phyloP scores from a whole-genome alignment of 805 yeast species.

The Suhomyces canberraensis region DNA sequence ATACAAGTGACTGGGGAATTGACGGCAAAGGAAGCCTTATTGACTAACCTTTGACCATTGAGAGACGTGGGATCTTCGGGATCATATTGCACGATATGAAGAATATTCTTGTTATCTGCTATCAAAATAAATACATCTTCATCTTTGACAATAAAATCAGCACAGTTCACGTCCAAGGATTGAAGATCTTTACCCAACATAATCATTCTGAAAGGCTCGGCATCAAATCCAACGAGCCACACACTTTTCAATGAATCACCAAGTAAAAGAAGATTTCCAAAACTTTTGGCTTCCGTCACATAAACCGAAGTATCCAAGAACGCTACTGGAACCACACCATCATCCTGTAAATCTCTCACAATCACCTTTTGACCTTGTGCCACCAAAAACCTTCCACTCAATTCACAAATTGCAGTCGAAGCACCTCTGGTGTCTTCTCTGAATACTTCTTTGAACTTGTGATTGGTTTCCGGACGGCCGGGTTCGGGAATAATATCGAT shows the following conservation, averaged over 20 bases:
- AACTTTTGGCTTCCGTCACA: constrained; percentile 73
- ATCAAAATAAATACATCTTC: constrained; percentile 64
- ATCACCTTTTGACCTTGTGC: constrained; percentile 84
- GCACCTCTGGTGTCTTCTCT: constrained; percentile 82
- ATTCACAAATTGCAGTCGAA: constrained; percentile 69
- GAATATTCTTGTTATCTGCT: constrained; percentile 62
- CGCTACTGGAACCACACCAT: constrained; percentile 90
- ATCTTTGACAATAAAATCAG: constrained; percentile 74
- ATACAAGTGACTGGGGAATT: constrained; percentile 60
- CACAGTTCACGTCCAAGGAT: constrained; percentile 57
- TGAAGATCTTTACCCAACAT: constrained; percentile 71
- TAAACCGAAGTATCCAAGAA: constrained; percentile 83
- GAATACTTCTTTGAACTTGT: constrained; percentile 68
- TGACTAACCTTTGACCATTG: constrained; percentile 73
- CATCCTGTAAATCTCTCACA: constrained; percentile 81
- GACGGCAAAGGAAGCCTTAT: constrained; percentile 65
- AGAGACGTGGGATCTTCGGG: constrained; percentile 86
- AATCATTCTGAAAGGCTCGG: constrained; percentile 89
- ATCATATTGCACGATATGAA: constrained; percentile 80
- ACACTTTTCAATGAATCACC: constrained; percentile 80
- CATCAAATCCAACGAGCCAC: constrained; percentile 85
- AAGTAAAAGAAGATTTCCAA: constrained; percentile 75
- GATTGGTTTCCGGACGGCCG: constrained; percentile 77
- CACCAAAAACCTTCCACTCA: constrained; percentile 78
- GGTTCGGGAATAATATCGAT: constrained; percentile 88